Evolutionary conservation across 495 filamentous ascomycete species (phyloP).

Genomic region (Neurospora sp.): DNA sequence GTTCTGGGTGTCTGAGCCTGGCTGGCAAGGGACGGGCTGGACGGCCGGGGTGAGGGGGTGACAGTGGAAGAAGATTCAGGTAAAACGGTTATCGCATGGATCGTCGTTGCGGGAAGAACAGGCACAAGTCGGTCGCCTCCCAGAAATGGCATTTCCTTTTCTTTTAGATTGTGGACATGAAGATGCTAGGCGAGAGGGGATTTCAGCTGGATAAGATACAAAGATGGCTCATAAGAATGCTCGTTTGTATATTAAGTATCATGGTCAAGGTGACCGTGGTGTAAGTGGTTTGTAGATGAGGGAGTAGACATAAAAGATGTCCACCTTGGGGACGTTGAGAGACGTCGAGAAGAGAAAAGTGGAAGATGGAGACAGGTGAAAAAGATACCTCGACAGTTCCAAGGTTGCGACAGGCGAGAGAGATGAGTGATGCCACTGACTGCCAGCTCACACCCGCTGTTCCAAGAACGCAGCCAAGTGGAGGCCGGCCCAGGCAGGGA

Average conservation of each 20-base stretch:
- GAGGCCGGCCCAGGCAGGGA: slow-evolving; percentile 13
- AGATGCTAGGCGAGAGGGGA: background rate
- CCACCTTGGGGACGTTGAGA: background rate
- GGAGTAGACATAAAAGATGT: background rate
- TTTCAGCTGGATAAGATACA: background rate
- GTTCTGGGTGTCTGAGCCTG: background rate
- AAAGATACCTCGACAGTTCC: slow-evolving; percentile 4
- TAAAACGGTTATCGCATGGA: background rate
- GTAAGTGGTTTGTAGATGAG: slow-evolving; percentile 2
- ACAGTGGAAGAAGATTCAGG: background rate
- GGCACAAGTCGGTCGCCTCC: background rate
- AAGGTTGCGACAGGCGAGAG: slow-evolving; percentile 12
- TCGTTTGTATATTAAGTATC: background rate
- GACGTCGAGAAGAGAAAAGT: slow-evolving; percentile 3
- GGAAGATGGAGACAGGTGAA: background rate
- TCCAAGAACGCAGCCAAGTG: slow-evolving; percentile 21
- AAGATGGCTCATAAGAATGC: background rate
- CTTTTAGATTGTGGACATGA: background rate
- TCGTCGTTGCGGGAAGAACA: background rate
- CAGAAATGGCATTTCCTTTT: background rate
- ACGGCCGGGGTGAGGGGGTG: background rate
- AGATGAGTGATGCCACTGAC: slow-evolving; percentile 7
- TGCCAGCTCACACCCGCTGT: slow-evolving; percentile 26
- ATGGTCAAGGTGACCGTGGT: background rate
- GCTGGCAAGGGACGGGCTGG: background rate